Conservation (phyloP, 179 eudicot genomes). For the Camellia oleifera region DNA sequence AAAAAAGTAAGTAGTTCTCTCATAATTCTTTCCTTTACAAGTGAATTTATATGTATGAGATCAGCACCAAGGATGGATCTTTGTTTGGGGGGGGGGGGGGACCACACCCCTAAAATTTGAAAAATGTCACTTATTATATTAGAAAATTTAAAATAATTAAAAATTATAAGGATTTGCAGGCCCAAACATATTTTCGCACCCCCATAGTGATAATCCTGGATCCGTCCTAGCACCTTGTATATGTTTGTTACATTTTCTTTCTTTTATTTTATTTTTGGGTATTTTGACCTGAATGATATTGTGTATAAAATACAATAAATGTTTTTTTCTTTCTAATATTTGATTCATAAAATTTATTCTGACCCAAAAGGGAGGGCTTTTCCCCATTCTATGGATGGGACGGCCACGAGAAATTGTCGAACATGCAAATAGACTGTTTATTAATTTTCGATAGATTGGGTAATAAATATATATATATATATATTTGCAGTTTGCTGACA, state of each 20-base stretch:
- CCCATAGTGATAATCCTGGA: too few relatives aligned
- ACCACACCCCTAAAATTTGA: too few relatives aligned
- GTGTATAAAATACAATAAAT: neutral
- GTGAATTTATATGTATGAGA: neutral
- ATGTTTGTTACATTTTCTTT: neutral
- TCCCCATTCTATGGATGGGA: neutral
- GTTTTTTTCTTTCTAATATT: too few relatives aligned
- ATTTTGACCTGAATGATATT: neutral
- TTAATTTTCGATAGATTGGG: neutral
- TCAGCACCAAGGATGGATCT: neutral
- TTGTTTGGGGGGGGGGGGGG: too few relatives aligned
- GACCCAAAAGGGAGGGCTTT: neutral
- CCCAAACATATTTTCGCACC: too few relatives aligned
- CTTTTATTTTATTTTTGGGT: neutral
- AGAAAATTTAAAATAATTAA: too few relatives aligned
- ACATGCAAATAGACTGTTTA: neutral
- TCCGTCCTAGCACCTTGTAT: neutral
- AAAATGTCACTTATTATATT: too few relatives aligned
- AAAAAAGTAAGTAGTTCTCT: constrained; percentile 51
- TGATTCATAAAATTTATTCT: neutral
- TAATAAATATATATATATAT: constrained; percentile 6
- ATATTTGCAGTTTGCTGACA: constrained; percentile 57
- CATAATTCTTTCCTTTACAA: neutral
- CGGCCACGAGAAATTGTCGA: neutral
- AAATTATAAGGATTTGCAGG: too few relatives aligned